Conservation (phyloP, 179 eudicot genomes). For the Carnegiea gigantea region DNA sequence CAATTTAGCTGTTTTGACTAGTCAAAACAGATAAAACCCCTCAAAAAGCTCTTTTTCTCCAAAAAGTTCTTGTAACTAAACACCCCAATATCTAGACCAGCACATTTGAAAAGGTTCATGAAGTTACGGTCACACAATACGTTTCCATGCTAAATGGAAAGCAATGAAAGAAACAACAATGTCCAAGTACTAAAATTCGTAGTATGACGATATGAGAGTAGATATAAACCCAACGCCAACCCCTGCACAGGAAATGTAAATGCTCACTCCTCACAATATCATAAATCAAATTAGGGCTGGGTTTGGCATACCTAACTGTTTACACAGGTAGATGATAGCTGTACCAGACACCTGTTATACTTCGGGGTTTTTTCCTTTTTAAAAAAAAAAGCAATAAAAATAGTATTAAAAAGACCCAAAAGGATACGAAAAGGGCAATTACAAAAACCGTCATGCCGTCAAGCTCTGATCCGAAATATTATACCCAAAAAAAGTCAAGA, state of each 20-base stretch:
- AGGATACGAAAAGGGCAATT: too few relatives aligned
- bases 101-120: constrained; percentile 96
- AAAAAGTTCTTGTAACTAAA: too few relatives aligned
- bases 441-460: too few relatives aligned
- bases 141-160: constrained; percentile 8
- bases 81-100: constrained; percentile 97
- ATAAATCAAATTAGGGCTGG: background rate
- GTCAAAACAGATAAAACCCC: too few relatives aligned
- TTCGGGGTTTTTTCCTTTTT: too few relatives aligned
- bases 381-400: too few relatives aligned
- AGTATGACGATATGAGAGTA: constrained; percentile 93
- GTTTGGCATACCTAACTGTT: background rate
- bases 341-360: too few relatives aligned
- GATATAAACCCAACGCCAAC: constrained; percentile 97
- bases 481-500: too few relatives aligned
- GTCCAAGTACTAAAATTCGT: background rate
- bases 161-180: constrained; percentile 17
- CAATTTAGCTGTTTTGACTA: too few relatives aligned
- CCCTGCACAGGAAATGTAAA: constrained; percentile 51
- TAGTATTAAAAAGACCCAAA: too few relatives aligned
- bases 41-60: too few relatives aligned
- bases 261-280: constrained; percentile 12
- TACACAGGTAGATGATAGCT: background rate
- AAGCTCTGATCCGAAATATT: too few relatives aligned
- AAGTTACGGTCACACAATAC: constrained; percentile 62